Evolutionary conservation across 257 asterid species (phyloP).

Genomic region (Scutellaria barbata): DNA sequence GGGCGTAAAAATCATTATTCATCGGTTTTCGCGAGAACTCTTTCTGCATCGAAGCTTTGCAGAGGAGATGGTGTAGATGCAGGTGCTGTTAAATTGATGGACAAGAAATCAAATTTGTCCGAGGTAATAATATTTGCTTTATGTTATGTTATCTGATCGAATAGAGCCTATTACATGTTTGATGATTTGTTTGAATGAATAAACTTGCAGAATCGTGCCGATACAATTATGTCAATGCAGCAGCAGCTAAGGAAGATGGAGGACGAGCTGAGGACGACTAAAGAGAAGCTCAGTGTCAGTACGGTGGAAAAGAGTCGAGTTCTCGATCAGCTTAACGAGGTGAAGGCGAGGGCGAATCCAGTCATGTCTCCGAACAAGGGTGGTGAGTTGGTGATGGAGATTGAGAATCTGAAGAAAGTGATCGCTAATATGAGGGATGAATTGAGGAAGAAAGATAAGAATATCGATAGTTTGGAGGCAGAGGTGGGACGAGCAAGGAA

Average conservation of each 20-base stretch:
- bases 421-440: slow-evolving; percentile 48
- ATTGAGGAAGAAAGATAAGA: slow-evolving; percentile 45
- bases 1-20: slow-evolving; percentile 50
- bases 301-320: slow-evolving; percentile 50
- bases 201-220: slow-evolving; percentile 39
- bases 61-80: slow-evolving; percentile 71
- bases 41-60: slow-evolving; percentile 74
- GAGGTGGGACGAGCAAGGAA: slow-evolving; percentile 44
- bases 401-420: slow-evolving; percentile 48
- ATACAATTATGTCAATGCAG: slow-evolving; percentile 46
- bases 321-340: slow-evolving; percentile 50
- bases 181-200: slow-evolving; percentile 7
- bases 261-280: slow-evolving; percentile 56
- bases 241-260: slow-evolving; percentile 55
- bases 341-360: slow-evolving; percentile 35
- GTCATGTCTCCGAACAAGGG: slow-evolving; percentile 35
- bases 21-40: slow-evolving; percentile 58
- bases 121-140: slow-evolving; percentile 40
- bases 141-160: not conserved
- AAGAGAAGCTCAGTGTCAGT: slow-evolving; percentile 38
- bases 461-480: slow-evolving; percentile 48
- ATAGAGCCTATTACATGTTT: not conserved
- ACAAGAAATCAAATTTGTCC: slow-evolving; percentile 43
- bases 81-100: slow-evolving; percentile 58
- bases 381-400: slow-evolving; percentile 44